Conservation (phyloP, 768 basidiomycete genomes). For the Boletus insuetus region DNA sequence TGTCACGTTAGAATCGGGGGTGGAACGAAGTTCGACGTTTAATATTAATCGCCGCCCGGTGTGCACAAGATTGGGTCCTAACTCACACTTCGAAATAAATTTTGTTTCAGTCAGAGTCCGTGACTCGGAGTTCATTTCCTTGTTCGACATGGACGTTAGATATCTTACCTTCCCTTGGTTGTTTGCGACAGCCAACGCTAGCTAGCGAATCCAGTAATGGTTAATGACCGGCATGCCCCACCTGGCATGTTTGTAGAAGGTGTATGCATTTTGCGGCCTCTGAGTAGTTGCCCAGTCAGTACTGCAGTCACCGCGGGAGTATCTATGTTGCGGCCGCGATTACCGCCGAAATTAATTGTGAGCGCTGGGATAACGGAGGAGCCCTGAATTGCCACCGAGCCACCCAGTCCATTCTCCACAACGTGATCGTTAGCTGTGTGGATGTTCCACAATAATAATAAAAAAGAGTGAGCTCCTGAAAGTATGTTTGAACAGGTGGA, state of each 20-base stretch:
- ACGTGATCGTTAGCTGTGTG: background rate
- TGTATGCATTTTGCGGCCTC: background rate
- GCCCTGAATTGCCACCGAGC: background rate
- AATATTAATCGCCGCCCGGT: no score
- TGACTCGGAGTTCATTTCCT: no score
- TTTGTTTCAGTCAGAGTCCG: no score
- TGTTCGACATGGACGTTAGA: no score
- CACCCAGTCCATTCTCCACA: background rate
- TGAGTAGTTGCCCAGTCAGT: no score
- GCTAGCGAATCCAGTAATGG: background rate
- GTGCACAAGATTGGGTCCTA: no score
- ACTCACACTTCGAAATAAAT: no score
- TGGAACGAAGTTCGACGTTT: background rate
- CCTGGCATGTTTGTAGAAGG: background rate
- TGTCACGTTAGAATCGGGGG: background rate
- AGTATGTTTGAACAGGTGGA: no score
- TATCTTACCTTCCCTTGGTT: background rate
- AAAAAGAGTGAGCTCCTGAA: no score
- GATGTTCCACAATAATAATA: no score
- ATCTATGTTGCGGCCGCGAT: background rate
- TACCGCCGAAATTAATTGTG: background rate
- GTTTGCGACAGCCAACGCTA: background rate
- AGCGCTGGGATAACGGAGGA: background rate
- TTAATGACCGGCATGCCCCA: no score
- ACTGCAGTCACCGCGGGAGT: background rate